Conservation (phyloP, 495 filamentous ascomycete species). For the Bryoglossum gracile region DNA sequence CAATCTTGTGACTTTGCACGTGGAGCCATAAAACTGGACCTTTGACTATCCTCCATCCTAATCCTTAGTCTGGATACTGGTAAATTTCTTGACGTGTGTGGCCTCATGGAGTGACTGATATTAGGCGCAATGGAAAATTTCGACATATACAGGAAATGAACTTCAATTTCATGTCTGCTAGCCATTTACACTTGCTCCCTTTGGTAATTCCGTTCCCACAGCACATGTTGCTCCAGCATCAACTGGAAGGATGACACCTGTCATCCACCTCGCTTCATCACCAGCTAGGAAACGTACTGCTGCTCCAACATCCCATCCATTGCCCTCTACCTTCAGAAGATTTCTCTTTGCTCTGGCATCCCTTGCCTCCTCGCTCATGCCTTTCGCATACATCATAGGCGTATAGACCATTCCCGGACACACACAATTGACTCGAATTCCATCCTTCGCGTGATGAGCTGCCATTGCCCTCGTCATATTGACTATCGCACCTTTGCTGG, state of each 20-base stretch:
- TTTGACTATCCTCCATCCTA: too few relatives aligned
- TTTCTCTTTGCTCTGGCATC: constrained; percentile 41
- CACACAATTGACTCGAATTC: constrained; percentile 52
- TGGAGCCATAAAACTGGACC: too few relatives aligned
- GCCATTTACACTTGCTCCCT: background rate
- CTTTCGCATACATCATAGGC: constrained; percentile 50
- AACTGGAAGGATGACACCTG: background rate
- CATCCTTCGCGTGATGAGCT: constrained; percentile 45
- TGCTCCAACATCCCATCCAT: constrained; percentile 43
- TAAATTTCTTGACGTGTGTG: too few relatives aligned
- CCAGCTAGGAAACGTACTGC: constrained; percentile 2
- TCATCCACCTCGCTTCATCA: constrained; percentile 6
- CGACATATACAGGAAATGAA: too few relatives aligned
- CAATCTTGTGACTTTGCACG: too few relatives aligned
- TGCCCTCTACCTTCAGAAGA: constrained; percentile 46
- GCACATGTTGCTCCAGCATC: background rate
- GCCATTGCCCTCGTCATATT: constrained; percentile 55
- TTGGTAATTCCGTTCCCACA: constrained; percentile 1
- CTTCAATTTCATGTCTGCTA: background rate
- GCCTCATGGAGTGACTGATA: too few relatives aligned
- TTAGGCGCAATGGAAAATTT: too few relatives aligned
- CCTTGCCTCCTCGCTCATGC: constrained; percentile 43
- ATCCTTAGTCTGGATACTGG: too few relatives aligned
- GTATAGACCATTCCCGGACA: constrained; percentile 56
- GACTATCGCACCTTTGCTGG: constrained; percentile 51